Evolutionary conservation across 148 eudicot genomes (phyloP).

Genomic region (Camellia granthamiana): DNA sequence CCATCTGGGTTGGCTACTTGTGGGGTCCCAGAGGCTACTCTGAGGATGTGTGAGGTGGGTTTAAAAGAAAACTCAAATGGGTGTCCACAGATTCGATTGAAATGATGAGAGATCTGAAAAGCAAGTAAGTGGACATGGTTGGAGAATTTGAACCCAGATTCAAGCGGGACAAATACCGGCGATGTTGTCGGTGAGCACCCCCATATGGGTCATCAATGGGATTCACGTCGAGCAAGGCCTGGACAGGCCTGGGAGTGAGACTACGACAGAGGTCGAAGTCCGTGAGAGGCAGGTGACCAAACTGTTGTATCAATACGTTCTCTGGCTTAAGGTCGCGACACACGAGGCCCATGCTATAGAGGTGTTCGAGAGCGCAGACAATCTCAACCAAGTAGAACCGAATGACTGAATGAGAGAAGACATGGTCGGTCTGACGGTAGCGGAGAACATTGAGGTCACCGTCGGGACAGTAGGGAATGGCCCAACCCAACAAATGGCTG

Average conservation of each 20-base stretch:
- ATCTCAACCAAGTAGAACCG: constrained; percentile 76
- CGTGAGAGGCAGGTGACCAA: constrained; percentile 79
- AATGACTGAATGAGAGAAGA: constrained; percentile 55
- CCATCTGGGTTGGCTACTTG: constrained; percentile 42
- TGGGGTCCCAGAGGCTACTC: constrained; percentile 30
- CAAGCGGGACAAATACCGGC: constrained; percentile 26
- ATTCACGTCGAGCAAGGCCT: background rate
- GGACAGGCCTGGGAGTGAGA: constrained; percentile 17
- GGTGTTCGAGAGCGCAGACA: constrained; percentile 60
- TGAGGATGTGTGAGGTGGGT: constrained; percentile 32
- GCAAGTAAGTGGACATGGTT: constrained; percentile 12
- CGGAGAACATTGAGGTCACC: constrained; percentile 76
- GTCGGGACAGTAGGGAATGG: constrained; percentile 69
- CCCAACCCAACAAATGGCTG: constrained; percentile 55
- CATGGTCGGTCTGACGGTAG: constrained; percentile 47
- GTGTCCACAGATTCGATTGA: constrained; percentile 14
- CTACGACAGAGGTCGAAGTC: constrained; percentile 83
- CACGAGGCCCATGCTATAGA: constrained; percentile 61
- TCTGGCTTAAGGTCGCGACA: constrained; percentile 88
- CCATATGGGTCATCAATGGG: constrained; percentile 10
- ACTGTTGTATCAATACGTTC: constrained; percentile 54
- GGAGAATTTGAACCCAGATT: constrained; percentile 10
- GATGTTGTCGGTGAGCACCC: background rate
- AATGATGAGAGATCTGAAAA: constrained; percentile 32
- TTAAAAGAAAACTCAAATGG: constrained; percentile 32